Evolutionary conservation across 768 basidiomycete species (phyloP).

Genomic region (Psilocybe azurescens): DNA sequence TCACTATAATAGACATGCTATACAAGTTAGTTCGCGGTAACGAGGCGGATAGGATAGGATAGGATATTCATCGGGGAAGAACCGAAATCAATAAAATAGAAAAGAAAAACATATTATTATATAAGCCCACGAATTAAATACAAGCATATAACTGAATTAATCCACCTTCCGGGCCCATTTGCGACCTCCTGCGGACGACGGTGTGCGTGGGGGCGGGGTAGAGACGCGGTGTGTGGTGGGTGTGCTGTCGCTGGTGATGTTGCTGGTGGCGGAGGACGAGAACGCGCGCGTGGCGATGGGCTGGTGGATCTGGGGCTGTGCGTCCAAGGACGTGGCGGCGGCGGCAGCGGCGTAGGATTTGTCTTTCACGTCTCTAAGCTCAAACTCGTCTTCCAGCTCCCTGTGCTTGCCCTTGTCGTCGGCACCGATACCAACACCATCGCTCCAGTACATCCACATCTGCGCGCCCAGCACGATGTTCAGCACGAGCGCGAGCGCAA

Average conservation of each 20-base stretch:
- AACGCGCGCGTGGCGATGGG: slow-evolving; percentile 16
- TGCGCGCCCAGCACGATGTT: slow-evolving; percentile 87
- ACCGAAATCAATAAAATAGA: too few relatives aligned
- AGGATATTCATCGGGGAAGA: too few relatives aligned
- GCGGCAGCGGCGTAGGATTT: too few relatives aligned
- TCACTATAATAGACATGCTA: too few relatives aligned
- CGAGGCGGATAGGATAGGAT: too few relatives aligned
- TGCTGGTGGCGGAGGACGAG: slow-evolving; percentile 20
- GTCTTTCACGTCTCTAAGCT: not conserved
- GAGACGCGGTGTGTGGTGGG: slow-evolving; percentile 45
- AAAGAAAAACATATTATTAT: not conserved
- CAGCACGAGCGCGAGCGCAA: slow-evolving; percentile 79
- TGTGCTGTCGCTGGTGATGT: too few relatives aligned
- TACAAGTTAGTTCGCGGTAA: too few relatives aligned
- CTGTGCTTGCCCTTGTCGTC: too few relatives aligned
- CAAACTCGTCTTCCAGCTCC: not conserved
- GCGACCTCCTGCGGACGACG: slow-evolving; percentile 57
- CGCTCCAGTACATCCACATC: slow-evolving; percentile 85
- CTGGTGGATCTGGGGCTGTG: slow-evolving; percentile 16
- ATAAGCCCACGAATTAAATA: not conserved
- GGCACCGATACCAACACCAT: too few relatives aligned
- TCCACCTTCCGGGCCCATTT: slow-evolving; percentile 82
- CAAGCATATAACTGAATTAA: slow-evolving; percentile 35
- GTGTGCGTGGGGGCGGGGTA: slow-evolving; percentile 46
- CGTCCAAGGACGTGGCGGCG: not conserved